These are phyloP conservation scores for Boletus fagicola DNA, from an alignment of 768 basidiomycete species.

Conservation along the genomic window DNA sequence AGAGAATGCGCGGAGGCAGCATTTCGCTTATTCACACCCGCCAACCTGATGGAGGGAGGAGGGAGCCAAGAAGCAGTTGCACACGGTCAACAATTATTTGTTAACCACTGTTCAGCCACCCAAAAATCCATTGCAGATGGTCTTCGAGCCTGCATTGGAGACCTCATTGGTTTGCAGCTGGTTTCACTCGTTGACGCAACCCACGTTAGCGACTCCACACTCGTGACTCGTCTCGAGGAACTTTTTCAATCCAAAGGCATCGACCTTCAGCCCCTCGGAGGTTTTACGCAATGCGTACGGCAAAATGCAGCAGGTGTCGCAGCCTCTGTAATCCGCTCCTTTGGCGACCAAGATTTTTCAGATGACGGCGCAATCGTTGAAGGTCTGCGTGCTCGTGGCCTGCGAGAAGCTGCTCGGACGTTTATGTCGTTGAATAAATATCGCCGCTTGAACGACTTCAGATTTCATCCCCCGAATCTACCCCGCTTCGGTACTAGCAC, in stretches of 20 bases:
- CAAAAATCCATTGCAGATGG: constrained; percentile 51
- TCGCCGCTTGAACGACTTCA: constrained; percentile 47
- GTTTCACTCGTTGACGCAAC: constrained; percentile 44
- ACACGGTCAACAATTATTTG: constrained; percentile 49
- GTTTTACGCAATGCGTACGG: constrained; percentile 37
- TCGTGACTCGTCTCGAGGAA: constrained; percentile 34
- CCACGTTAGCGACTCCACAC: constrained; percentile 13
- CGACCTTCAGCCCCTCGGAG: constrained; percentile 27
- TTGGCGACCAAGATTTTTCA: constrained; percentile 67
- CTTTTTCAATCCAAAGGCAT: constrained; percentile 37
- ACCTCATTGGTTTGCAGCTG: constrained; percentile 63
- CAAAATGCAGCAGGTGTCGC: constrained; percentile 57
- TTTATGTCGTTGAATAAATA: constrained; percentile 55
- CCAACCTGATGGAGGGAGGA: constrained; percentile 53
- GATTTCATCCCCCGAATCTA: constrained; percentile 61
- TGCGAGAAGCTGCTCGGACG: constrained; percentile 37
- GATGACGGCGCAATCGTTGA: constrained; percentile 47
- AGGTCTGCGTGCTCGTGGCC: constrained; percentile 40
- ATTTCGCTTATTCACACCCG: constrained; percentile 65
- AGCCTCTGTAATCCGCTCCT: constrained; percentile 54
- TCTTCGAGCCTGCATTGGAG: constrained; percentile 61
- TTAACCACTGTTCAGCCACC: constrained; percentile 59
- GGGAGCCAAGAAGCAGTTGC: constrained; percentile 25
- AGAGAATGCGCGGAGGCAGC: constrained; percentile 65
- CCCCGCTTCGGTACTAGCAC: constrained; percentile 53